phyloP scores from a whole-genome alignment of 2,329 filamentous ascomycete genomes.

The Apiospora phragmitis region DNA sequence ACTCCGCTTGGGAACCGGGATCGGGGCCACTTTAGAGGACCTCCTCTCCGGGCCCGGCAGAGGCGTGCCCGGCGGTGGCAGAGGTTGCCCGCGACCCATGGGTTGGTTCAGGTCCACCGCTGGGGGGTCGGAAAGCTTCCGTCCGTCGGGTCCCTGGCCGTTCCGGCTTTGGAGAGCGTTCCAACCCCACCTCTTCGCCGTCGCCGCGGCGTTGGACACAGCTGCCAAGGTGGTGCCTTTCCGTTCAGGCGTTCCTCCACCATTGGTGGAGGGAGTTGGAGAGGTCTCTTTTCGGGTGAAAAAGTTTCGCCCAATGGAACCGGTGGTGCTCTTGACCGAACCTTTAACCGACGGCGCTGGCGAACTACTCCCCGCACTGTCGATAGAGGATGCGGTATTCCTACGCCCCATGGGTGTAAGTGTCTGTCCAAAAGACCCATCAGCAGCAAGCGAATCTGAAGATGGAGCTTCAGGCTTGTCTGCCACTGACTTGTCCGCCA shows the following conservation, averaged over 20 bases:
- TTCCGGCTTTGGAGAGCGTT: slow-evolving; percentile 33
- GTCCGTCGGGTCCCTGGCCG: slow-evolving; percentile 28
- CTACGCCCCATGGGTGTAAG: slow-evolving; percentile 26
- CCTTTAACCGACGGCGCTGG: slow-evolving; percentile 25
- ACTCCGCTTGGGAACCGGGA: slow-evolving; percentile 29
- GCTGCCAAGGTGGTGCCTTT: slow-evolving; percentile 32
- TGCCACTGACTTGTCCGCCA: slow-evolving; percentile 11
- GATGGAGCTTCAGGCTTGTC: slow-evolving; percentile 19
- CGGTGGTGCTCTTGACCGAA: slow-evolving; percentile 29
- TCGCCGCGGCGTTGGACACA: slow-evolving; percentile 32
- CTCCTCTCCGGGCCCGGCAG: slow-evolving; percentile 32
- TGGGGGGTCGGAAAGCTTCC: slow-evolving; percentile 31
- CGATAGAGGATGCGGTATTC: slow-evolving; percentile 30
- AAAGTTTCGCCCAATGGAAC: slow-evolving; percentile 27
- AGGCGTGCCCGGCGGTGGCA: slow-evolving; percentile 34
- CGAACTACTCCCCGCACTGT: slow-evolving; percentile 26
- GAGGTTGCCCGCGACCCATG: slow-evolving; percentile 35
- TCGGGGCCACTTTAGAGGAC: slow-evolving; percentile 19
- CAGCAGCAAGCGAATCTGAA: slow-evolving; percentile 22
- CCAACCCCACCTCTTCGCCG: slow-evolving; percentile 35
- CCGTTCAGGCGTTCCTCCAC: slow-evolving; percentile 12
- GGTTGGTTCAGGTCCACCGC: slow-evolving; percentile 33
- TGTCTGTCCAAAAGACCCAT: slow-evolving; percentile 20
- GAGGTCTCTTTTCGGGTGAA: slow-evolving; percentile 30
- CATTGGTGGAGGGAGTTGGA: slow-evolving; percentile 19